Evolutionary conservation across 768 basidiomycete genomes (phyloP), one percentile per base, ranked within the genome.

Genomic region (Mycena filopes): DNA sequence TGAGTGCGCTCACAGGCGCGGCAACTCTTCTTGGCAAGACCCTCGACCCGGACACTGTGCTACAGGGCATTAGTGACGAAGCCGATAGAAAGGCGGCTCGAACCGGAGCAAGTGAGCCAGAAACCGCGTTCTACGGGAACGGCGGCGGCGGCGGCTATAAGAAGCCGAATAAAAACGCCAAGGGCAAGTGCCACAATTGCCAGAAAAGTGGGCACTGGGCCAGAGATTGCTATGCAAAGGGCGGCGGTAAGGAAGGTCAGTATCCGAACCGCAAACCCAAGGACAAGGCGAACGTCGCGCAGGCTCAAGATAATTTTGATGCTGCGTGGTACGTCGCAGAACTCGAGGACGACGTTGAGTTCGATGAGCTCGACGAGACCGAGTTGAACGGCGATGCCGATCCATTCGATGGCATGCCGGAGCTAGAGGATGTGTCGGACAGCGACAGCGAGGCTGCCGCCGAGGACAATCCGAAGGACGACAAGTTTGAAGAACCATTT

Each of bases 111-210:
- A 48, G n/a, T 26, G 47, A 48, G 20, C 47, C 47, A 8, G 47
- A 48, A 16, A 28, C 47, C 26, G 28, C 47, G 28, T 48, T 48
- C 47, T 48, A 48, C 47, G 47, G 47, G 26, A 48, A 48, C 47
- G 18, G 28, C 28, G 26, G 47, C 33, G 33, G 33, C 33, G 12
- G 12, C 33, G 7, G 33, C n/a, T n/a, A n/a, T 26, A 47, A 26
- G 3, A 47, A 13, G 25, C 47, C 28, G 28, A 48, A 31, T 2
- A 31, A 31, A 3, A 29, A 18, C 18, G n/a, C 20, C 5, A 21
- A 45, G 6, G 8, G 15, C 16, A 11, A 31, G 10, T 48, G 47
- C 25, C 18, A 29, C 28, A 48, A 48, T 18, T 48, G 47, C 47
- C 26, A 48, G 15, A 48, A 31, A 16, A 29, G 7, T 3, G 47